phyloP scores from a whole-genome alignment of 2,329 filamentous ascomycete genomes.

The Fusarium nanum region DNA sequence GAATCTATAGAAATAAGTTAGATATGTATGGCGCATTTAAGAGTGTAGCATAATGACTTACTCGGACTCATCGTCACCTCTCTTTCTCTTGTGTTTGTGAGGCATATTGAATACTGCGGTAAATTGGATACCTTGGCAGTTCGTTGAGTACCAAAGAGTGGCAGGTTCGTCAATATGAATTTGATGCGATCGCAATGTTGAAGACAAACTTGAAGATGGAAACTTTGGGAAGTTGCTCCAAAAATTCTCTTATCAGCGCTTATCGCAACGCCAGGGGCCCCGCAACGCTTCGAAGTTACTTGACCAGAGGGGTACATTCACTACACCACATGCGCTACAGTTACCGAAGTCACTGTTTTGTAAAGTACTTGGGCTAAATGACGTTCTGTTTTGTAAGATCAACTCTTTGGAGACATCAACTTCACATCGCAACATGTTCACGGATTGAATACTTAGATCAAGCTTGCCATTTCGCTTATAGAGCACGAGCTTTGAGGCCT shows the following conservation, averaged over 20 bases:
- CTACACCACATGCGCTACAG: neutral
- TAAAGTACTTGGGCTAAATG: neutral
- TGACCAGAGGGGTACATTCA: neutral
- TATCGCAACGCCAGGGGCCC: conserved; percentile 18
- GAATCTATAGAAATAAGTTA: conserved; percentile 53
- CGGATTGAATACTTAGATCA: neutral
- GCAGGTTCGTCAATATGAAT: neutral
- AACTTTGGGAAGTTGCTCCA: conserved; percentile 17
- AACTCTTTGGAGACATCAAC: neutral
- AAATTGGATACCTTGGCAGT: fast-evolving
- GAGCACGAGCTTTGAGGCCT: too few relatives aligned
- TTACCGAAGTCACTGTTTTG: neutral
- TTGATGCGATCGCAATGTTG: neutral
- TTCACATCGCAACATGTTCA: neutral
- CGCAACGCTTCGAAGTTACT: neutral
- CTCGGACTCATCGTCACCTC: conserved; percentile 59
- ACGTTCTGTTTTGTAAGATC: neutral
- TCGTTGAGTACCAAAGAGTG: too few relatives aligned
- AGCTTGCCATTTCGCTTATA: fast-evolving
- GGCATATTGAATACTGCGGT: conserved; percentile 67
- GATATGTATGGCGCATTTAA: neutral
- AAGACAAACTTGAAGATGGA: conserved; percentile 10
- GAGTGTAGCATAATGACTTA: conserved; percentile 14
- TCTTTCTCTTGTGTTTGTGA: conserved; percentile 83
- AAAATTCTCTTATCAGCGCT: conserved; percentile 46